A percentile compares a stretch with the other conserved stretches of the same genome.
Evolutionary conservation across 2,329 filamentous ascomycete genomes (phyloP).

Genomic region (Scedosporium boydii): DNA sequence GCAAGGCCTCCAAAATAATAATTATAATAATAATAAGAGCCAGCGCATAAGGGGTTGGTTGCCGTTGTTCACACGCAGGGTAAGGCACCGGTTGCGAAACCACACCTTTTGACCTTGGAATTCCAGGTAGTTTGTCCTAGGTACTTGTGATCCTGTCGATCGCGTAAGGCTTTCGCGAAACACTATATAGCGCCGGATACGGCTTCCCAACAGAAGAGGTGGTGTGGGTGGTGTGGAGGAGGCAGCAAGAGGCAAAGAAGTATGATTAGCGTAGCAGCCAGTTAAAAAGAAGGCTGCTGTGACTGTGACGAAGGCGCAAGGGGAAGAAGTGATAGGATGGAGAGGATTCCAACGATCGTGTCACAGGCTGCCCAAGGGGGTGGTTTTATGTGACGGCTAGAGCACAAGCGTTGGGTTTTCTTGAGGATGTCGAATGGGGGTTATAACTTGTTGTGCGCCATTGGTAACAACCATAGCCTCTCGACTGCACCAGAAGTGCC

Average conservation of each 20-base stretch:
- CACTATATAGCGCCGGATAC: background rate
- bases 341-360: background rate
- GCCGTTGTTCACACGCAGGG: background rate
- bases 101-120: background rate
- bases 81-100: background rate
- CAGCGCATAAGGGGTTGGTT: background rate
- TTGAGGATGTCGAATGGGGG: background rate
- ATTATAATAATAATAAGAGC: background rate
- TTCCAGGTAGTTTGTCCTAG: too few relatives aligned
- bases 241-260: background rate
- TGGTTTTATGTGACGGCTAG: background rate
- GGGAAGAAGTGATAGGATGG: background rate
- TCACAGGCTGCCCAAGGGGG: background rate
- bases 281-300: background rate
- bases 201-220: background rate
- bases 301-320: background rate
- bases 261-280: background rate
- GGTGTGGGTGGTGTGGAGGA: background rate
- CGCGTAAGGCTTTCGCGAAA: too few relatives aligned
- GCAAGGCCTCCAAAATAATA: background rate
- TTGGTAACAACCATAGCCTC: background rate
- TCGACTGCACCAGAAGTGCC: background rate
- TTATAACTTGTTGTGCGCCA: conserved; percentile 1
- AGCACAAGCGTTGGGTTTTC: background rate
- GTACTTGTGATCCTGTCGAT: too few relatives aligned